Percentiles rank a stretch among this genome's conserved stretches.
phyloP scores from a whole-genome alignment of 306 rosid genomes.

The Fragaria vesca region DNA sequence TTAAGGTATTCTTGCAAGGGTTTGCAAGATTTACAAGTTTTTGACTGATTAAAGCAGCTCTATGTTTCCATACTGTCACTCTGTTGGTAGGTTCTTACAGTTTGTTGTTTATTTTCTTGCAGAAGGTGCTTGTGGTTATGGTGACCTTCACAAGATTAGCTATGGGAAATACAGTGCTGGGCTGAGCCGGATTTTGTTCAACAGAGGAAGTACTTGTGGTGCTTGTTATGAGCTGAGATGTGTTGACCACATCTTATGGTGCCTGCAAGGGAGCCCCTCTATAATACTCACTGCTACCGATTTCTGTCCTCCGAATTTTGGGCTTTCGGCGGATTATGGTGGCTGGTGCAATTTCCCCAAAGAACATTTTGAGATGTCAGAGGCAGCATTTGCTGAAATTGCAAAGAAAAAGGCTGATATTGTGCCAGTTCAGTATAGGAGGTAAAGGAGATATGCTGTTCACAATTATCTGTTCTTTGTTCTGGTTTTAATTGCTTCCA shows the following conservation, averaged over 20 bases:
- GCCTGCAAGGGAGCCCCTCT: constrained; percentile 83
- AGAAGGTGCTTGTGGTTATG: constrained; percentile 99
- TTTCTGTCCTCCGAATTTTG: constrained; percentile 92
- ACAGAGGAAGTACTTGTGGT: constrained; percentile 82
- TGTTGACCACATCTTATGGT: constrained; percentile 95
- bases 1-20: not conserved
- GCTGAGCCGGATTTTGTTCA: constrained; percentile 81
- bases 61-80: not conserved
- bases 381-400: constrained; percentile 76
- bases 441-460: constrained; percentile 39
- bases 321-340: constrained; percentile 87
- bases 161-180: constrained; percentile 87
- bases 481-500: constrained; percentile 9
- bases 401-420: constrained; percentile 78
- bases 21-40: not conserved
- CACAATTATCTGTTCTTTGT: not conserved
- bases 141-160: constrained; percentile 77
- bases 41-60: not conserved
- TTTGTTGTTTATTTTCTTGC: constrained; percentile 30
- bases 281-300: constrained; percentile 85
- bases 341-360: constrained; percentile 98
- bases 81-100: constrained; percentile 18
- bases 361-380: constrained; percentile 92
- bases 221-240: constrained; percentile 94
- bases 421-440: constrained; percentile 88